Evolutionary conservation across 345 rosid species (phyloP).

Genomic region (Brassica carinata): DNA sequence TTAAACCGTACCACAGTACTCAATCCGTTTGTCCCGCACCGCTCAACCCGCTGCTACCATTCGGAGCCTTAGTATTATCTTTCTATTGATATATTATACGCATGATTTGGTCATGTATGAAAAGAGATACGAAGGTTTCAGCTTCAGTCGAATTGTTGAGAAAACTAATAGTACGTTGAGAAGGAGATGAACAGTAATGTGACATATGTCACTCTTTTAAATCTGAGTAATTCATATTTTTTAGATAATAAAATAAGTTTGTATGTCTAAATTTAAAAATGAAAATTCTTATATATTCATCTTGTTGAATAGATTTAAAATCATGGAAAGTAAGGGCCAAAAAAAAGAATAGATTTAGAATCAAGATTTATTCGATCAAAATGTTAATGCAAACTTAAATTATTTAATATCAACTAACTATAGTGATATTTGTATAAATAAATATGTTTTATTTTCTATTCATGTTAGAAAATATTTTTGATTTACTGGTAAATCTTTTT

Average conservation of each 20-base stretch:
- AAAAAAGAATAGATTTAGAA: not conserved
- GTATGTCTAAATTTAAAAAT: not conserved
- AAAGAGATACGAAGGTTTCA: not conserved
- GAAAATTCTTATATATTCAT: not conserved
- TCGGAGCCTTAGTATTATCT: not conserved
- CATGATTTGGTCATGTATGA: not conserved
- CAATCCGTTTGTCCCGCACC: too few relatives aligned
- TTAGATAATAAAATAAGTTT: not conserved
- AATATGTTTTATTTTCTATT: not conserved
- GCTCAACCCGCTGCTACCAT: too few relatives aligned
- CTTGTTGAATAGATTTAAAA: not conserved
- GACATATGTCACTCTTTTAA: not conserved
- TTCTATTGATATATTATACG: not conserved
- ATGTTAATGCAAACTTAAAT: not conserved
- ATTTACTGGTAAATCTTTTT: not conserved
- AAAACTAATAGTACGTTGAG: too few relatives aligned
- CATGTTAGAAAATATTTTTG: not conserved
- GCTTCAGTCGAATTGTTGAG: not conserved
- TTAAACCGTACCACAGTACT: too few relatives aligned
- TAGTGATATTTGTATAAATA: not conserved
- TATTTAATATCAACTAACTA: not conserved
- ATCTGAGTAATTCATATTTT: not conserved
- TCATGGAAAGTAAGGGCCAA: not conserved
- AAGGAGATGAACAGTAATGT: not conserved
- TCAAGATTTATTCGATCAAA: not conserved